Evolutionary conservation across 371 early-diverging fungal species (phyloP).

Genomic region (Thermomucor indicae-seudaticae): DNA sequence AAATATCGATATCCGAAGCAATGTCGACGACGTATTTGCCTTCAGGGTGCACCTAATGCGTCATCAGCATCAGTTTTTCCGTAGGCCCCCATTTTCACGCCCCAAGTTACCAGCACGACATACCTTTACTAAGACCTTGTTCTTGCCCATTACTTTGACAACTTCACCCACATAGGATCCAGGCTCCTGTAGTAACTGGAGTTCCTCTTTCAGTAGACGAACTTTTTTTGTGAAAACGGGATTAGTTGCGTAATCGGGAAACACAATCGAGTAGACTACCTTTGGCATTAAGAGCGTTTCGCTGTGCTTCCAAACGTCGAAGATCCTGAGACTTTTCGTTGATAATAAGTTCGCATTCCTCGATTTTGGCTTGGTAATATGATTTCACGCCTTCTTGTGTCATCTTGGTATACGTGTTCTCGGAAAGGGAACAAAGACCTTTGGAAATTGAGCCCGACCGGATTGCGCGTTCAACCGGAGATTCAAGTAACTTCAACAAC

Average conservation of each 20-base stretch:
- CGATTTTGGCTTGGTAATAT: conserved; percentile 79
- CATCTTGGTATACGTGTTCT: conserved; percentile 4
- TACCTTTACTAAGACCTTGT: conserved; percentile 97
- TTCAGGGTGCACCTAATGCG: conserved; percentile 96
- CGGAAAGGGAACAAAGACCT: background rate
- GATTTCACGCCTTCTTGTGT: conserved; percentile 56
- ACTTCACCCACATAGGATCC: conserved; percentile 99
- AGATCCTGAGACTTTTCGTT: conserved; percentile 93
- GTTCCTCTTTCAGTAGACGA: conserved; percentile 97
- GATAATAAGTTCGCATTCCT: conserved; percentile 85
- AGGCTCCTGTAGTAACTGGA: conserved; percentile 96
- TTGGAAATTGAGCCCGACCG: background rate
- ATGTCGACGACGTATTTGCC: conserved; percentile 99
- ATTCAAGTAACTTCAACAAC: too few relatives aligned
- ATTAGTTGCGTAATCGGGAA: background rate
- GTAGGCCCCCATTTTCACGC: background rate
- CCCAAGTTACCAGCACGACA: background rate
- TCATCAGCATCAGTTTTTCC: background rate
- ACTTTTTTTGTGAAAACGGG: conserved; percentile 50
- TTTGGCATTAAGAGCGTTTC: conserved; percentile 96
- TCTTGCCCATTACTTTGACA: conserved; percentile 99
- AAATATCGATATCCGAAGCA: conserved; percentile 86
- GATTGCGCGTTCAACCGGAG: background rate
- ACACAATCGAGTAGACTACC: too few relatives aligned
- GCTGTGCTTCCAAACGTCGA: conserved; percentile 97